phyloP scores from a whole-genome alignment of 2,329 filamentous ascomycete genomes.

The Xylariales sp. region DNA sequence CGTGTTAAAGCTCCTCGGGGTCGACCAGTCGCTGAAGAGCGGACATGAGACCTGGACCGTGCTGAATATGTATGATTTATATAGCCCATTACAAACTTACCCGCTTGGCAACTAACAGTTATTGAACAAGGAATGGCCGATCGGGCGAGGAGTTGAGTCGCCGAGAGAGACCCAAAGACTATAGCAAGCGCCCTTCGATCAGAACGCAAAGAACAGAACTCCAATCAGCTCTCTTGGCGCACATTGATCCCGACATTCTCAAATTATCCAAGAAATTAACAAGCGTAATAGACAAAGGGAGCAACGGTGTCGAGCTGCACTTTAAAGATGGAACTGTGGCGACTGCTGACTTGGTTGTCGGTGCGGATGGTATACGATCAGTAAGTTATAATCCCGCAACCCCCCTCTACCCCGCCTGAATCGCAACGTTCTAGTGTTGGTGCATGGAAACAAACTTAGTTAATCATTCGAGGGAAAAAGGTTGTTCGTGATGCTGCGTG shows the following conservation, averaged over 20 bases:
- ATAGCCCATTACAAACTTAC: too few species aligned
- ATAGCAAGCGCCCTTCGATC: constrained; percentile 11
- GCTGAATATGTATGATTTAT: constrained; percentile 16
- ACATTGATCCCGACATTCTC: constrained; percentile 38
- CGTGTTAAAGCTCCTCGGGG: constrained; percentile 39
- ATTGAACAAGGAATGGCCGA: constrained; percentile 20
- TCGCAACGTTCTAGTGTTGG: not conserved
- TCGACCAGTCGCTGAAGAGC: constrained; percentile 25
- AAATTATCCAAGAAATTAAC: constrained; percentile 39
- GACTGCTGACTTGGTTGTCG: constrained; percentile 42
- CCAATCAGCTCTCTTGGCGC: constrained; percentile 42
- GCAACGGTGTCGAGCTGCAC: constrained; percentile 30
- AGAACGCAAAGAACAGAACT: constrained; percentile 30
- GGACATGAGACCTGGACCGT: constrained; percentile 19
- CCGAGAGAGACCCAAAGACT: constrained; percentile 13
- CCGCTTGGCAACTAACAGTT: too few species aligned
- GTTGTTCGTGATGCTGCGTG: constrained; percentile 19
- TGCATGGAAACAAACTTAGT: constrained; percentile 13
- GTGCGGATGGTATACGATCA: constrained; percentile 49
- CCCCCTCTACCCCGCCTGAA: not conserved
- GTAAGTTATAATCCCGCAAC: constrained; percentile 18
- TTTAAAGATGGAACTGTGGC: constrained; percentile 40
- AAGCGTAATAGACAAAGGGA: constrained; percentile 29
- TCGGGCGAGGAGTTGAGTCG: constrained; percentile 20
- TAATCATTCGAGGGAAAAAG: constrained; percentile 17